These are phyloP conservation scores for Pestalotiopsis sp. DNA, from an alignment of 2,329 filamentous ascomycete genomes.

Conservation along the genomic window DNA sequence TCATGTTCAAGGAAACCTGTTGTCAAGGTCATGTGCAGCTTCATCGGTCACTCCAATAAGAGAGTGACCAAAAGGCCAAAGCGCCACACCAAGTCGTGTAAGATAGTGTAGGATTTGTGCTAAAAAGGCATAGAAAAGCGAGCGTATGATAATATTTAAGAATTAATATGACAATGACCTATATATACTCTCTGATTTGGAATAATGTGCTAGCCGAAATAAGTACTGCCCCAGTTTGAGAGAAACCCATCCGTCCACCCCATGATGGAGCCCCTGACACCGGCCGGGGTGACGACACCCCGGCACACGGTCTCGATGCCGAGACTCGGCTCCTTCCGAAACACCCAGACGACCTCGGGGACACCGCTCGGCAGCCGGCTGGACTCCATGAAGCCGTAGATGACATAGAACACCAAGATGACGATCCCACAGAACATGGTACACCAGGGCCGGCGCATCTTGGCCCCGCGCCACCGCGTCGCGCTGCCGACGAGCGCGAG, in stretches of 20 bases:
- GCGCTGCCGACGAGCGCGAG: conserved; percentile 12
- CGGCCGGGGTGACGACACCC: neutral
- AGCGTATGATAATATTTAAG: neutral
- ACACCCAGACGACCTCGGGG: conserved; percentile 7
- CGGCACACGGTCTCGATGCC: conserved; percentile 6
- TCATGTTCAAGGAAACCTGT: too few species aligned
- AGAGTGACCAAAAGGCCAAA: neutral
- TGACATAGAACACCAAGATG: conserved; percentile 10
- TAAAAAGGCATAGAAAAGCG: neutral
- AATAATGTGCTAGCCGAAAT: neutral
- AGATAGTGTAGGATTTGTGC: neutral
- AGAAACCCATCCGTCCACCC: conserved; percentile 10
- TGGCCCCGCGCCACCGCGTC: conserved; percentile 10
- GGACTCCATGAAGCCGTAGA: conserved; percentile 5
- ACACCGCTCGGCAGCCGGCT: conserved; percentile 5
- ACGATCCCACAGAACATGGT: conserved; percentile 19
- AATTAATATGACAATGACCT: neutral
- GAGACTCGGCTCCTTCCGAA: conserved; percentile 7
- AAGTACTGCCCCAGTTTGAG: conserved; percentile 4
- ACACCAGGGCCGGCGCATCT: conserved; percentile 19
- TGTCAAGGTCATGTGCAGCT: too few species aligned
- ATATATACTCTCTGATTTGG: neutral
- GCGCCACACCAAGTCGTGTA: neutral
- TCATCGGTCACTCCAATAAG: neutral
- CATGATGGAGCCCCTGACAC: conserved; percentile 4